phyloP scores from a whole-genome alignment of 2,329 filamentous ascomycete genomes.

The Fusarium transvaalense region DNA sequence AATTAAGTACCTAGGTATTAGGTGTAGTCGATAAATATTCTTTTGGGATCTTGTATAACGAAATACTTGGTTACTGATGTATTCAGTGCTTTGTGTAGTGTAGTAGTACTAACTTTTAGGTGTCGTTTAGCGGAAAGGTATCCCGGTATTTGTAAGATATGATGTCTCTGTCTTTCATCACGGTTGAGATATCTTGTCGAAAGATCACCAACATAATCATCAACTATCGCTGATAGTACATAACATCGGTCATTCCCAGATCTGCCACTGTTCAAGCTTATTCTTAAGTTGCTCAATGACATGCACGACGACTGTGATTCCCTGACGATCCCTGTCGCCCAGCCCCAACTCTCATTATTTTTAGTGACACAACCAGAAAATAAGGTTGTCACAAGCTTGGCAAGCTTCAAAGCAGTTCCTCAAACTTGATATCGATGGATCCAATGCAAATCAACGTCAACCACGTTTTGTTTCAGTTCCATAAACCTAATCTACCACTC shows the following conservation, averaged over 20 bases:
- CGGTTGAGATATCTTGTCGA: too few species aligned
- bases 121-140: too few species aligned
- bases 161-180: too few species aligned
- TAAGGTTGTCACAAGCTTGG: slow-evolving; percentile 28
- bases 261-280: neutral
- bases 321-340: slow-evolving; percentile 17
- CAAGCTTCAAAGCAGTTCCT: neutral
- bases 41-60: too few species aligned
- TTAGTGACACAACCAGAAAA: slow-evolving; percentile 12
- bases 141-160: too few species aligned
- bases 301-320: slow-evolving; percentile 4
- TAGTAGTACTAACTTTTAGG: too few species aligned
- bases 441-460: neutral
- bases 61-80: neutral
- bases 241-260: neutral
- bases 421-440: slow-evolving; percentile 1
- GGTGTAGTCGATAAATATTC: too few species aligned
- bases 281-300: slow-evolving; percentile 7
- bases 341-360: slow-evolving; percentile 8
- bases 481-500: slow-evolving; percentile 1
- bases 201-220: too few species aligned
- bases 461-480: neutral
- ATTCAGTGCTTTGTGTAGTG: neutral
- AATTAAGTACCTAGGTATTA: too few species aligned
- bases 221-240: too few species aligned